These are phyloP conservation scores for Zygoascus bituminiphila DNA, from an alignment of 805 yeast species.

Conservation along the genomic window DNA sequence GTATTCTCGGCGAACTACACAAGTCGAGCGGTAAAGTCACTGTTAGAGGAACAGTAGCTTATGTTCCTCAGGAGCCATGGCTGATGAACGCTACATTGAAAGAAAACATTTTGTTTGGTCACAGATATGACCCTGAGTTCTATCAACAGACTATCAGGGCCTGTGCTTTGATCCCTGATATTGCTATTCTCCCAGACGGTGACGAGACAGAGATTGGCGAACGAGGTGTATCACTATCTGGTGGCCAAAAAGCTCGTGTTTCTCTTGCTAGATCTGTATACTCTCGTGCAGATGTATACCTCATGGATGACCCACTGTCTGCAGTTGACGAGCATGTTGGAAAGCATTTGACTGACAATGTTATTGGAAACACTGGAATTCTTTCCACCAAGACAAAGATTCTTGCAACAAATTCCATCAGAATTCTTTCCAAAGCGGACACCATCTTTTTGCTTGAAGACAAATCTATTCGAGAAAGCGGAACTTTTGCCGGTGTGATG, in stretches of 20 bases:
- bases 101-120: slow-evolving; percentile 88
- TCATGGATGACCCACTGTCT: slow-evolving; percentile 86
- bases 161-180: slow-evolving; percentile 77
- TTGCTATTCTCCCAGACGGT: slow-evolving; percentile 75
- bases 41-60: slow-evolving; percentile 66
- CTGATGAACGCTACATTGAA: slow-evolving; percentile 82
- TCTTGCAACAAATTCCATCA: slow-evolving; percentile 74
- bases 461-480: slow-evolving; percentile 38
- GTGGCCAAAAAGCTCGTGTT: slow-evolving; percentile 96
- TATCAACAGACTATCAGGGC: slow-evolving; percentile 76
- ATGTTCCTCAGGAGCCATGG: slow-evolving; percentile 87
- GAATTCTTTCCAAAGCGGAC: slow-evolving; percentile 66
- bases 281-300: slow-evolving; percentile 83
- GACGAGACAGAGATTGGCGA: slow-evolving; percentile 93
- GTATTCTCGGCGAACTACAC: slow-evolving; percentile 68
- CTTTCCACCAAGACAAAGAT: slow-evolving; percentile 61
- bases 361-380: slow-evolving; percentile 63
- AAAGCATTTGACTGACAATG: slow-evolving; percentile 67
- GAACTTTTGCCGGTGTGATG: slow-evolving; percentile 49
- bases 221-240: slow-evolving; percentile 91
- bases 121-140: slow-evolving; percentile 69
- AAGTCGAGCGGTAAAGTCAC: slow-evolving; percentile 58
- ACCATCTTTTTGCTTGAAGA: slow-evolving; percentile 55
- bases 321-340: slow-evolving; percentile 99
- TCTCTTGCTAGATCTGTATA: slow-evolving; percentile 94